A percentile compares a stretch with the other conserved stretches of the same genome.
These are phyloP conservation scores for Evernia prunastri DNA, from an alignment of 495 filamentous ascomycete species.

Conservation along the genomic window DNA sequence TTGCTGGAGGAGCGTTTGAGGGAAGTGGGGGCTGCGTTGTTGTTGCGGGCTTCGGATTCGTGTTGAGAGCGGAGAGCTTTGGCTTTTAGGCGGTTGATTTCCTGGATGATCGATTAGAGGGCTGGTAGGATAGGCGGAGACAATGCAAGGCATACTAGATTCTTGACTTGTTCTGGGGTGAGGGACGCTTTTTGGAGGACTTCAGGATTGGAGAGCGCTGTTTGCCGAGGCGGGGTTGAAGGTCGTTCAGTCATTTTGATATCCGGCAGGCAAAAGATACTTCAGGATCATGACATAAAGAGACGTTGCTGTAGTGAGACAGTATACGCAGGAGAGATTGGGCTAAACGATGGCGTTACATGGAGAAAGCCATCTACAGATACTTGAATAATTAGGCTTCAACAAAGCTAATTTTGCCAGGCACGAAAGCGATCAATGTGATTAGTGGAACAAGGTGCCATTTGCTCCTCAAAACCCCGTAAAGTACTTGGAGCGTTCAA, in stretches of 20 bases:
- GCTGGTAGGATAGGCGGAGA: neutral
- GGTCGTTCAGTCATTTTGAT: constrained; percentile 37
- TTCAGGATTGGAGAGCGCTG: constrained; percentile 34
- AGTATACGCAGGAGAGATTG: neutral
- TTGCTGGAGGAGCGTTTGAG: constrained; percentile 18
- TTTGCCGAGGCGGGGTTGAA: constrained; percentile 53
- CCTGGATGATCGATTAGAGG: constrained; percentile 42
- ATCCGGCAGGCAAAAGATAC: no score
- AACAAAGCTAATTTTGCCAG: neutral
- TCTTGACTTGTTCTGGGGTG: constrained; percentile 68
- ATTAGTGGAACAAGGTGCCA: no score
- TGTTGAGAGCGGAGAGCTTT: constrained; percentile 75
- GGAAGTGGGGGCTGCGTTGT: constrained; percentile 18
- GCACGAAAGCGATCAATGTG: neutral
- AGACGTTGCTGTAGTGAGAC: neutral
- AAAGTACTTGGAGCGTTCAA: no score
- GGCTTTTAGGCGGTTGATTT: constrained; percentile 83
- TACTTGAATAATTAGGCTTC: neutral
- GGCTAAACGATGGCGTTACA: neutral
- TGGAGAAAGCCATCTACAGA: neutral
- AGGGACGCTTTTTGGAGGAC: constrained; percentile 47
- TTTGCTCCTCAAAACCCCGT: no score
- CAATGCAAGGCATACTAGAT: constrained; percentile 47
- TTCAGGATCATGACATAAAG: neutral
- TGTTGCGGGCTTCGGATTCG: constrained; percentile 42